These are phyloP conservation scores for Leccinellum rugosiceps DNA, from an alignment of 768 basidiomycete species.

Conservation along the genomic window DNA sequence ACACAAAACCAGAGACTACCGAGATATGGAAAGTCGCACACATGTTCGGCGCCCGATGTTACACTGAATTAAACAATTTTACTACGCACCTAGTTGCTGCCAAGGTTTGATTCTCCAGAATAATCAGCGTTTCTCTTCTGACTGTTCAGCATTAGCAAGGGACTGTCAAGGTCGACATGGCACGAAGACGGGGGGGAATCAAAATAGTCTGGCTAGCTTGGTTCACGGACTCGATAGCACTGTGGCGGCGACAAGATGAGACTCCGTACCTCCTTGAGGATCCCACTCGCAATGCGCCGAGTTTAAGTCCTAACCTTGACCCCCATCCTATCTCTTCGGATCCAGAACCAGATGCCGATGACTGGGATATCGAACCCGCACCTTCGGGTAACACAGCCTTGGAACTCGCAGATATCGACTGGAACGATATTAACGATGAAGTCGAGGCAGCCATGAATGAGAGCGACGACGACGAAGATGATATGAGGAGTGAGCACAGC, in stretches of 20 bases:
- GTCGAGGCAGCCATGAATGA: conserved; percentile 85
- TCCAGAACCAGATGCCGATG: conserved; percentile 64
- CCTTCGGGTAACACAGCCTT: conserved; percentile 35
- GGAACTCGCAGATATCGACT: conserved; percentile 65
- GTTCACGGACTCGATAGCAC: conserved; percentile 86
- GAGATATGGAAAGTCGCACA: conserved; percentile 85
- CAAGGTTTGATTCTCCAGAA: conserved; percentile 50
- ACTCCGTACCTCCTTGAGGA: conserved; percentile 69
- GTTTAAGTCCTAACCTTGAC: conserved; percentile 44
- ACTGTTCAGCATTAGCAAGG: conserved; percentile 52
- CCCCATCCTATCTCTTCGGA: conserved; percentile 59
- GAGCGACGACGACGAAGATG: conserved; percentile 61
- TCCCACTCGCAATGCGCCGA: conserved; percentile 39
- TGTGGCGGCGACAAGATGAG: conserved; percentile 85
- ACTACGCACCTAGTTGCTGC: conserved; percentile 92
- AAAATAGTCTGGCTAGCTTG: conserved; percentile 86
- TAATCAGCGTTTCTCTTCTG: conserved; percentile 3
- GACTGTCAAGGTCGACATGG: conserved; percentile 88
- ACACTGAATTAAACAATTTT: conserved; percentile 58
- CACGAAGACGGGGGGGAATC: conserved; percentile 70
- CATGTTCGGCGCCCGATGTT: conserved; percentile 85
- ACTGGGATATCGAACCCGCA: conserved; percentile 53
- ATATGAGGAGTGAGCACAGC: conserved; percentile 36
- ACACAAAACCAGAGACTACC: conserved; percentile 70
- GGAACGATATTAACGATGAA: conserved; percentile 83